Evolutionary conservation across 495 filamentous ascomycete species (phyloP).

Genomic region (Usnea hakonensis): DNA sequence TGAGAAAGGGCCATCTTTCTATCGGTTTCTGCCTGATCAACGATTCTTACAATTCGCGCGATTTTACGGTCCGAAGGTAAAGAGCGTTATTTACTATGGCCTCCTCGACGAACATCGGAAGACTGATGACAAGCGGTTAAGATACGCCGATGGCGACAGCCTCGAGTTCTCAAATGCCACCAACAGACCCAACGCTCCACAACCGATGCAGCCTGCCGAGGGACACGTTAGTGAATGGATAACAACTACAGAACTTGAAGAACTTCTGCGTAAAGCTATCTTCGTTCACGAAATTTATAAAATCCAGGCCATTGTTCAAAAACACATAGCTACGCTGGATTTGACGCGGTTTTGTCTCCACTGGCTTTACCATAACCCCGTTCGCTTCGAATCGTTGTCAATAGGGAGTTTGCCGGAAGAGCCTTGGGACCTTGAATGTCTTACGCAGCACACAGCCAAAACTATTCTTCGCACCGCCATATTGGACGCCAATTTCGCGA

Average conservation of each 20-base stretch:
- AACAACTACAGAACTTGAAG: neutral
- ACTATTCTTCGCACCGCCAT: neutral
- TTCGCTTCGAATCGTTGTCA: neutral
- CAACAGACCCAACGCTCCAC: neutral
- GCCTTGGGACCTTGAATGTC: neutral
- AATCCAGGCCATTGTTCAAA: neutral
- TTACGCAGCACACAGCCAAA: neutral
- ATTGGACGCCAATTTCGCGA: neutral
- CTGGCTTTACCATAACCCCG: neutral
- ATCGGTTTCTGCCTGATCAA: neutral
- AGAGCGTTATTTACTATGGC: neutral
- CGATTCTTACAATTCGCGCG: neutral
- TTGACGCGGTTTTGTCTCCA: neutral
- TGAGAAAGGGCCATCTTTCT: neutral
- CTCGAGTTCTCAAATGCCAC: neutral
- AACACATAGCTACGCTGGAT: neutral
- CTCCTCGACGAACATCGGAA: neutral
- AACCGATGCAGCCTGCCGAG: neutral
- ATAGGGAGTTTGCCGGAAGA: neutral
- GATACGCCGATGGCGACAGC: neutral
- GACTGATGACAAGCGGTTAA: neutral
- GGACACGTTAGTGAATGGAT: neutral
- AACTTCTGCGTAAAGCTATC: too few species aligned
- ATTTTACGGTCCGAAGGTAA: neutral
- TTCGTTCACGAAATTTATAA: neutral